These are phyloP conservation scores for Bipolaris bicolor DNA, from an alignment of 2,329 filamentous ascomycete species.

Conservation along the genomic window DNA sequence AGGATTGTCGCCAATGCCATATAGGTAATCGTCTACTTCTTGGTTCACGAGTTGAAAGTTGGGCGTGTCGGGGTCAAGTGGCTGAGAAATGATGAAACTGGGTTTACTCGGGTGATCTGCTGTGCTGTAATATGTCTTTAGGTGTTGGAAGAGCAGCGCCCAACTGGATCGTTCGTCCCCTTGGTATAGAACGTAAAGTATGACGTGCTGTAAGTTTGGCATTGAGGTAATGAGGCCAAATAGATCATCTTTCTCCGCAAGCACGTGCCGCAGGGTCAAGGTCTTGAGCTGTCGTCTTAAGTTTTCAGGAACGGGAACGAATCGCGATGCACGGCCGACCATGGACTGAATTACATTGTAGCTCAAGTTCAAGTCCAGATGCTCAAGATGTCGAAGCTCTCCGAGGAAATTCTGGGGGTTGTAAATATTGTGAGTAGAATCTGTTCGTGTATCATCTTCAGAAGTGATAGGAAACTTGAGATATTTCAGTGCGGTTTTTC, in stretches of 20 bases:
- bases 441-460: background rate
- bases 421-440: background rate
- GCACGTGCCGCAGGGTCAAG: slow-evolving; percentile 2
- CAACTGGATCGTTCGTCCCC: background rate
- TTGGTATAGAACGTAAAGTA: slow-evolving; percentile 1
- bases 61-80: background rate
- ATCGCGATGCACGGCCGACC: background rate
- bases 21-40: slow-evolving; percentile 17
- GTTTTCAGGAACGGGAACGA: slow-evolving; percentile 7
- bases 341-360: background rate
- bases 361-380: slow-evolving; percentile 20
- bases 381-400: slow-evolving; percentile 14
- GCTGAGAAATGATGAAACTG: background rate
- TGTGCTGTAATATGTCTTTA: slow-evolving; percentile 1
- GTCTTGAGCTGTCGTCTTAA: background rate
- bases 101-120: background rate
- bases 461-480: slow-evolving; percentile 15
- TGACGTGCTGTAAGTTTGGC: slow-evolving; percentile 1
- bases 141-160: background rate
- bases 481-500: slow-evolving; percentile 9
- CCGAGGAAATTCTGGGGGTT: slow-evolving; percentile 4
- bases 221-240: background rate
- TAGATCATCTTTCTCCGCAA: background rate
- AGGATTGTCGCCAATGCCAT: slow-evolving; percentile 10
- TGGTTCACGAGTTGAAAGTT: slow-evolving; percentile 11